These are phyloP conservation scores for Leccinum subtestaceum DNA, from an alignment of 768 basidiomycete species.

Conservation along the genomic window DNA sequence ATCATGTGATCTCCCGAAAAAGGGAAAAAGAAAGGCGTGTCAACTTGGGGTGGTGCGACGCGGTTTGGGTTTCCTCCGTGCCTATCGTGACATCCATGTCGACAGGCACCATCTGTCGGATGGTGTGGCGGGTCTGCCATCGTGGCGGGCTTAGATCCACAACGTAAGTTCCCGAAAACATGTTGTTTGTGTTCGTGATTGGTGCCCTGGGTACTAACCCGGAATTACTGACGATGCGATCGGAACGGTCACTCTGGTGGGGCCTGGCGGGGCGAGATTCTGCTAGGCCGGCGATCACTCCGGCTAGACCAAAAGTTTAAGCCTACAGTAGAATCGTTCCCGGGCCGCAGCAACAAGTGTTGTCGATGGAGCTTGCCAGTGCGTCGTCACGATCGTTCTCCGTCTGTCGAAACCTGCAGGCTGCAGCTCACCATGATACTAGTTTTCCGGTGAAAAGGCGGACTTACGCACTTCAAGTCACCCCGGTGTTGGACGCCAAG, in stretches of 20 bases:
- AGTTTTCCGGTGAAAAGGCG: background rate
- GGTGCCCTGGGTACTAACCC: background rate
- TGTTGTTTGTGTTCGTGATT: background rate
- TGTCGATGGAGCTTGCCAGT: background rate
- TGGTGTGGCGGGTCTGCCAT: background rate
- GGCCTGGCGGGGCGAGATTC: background rate
- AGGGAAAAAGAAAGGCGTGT: background rate
- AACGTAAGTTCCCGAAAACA: background rate
- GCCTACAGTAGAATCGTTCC: background rate
- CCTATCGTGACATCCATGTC: background rate
- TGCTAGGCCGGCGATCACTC: background rate
- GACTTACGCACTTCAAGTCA: background rate
- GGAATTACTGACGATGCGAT: background rate
- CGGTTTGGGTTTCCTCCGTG: background rate
- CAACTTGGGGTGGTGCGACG: background rate
- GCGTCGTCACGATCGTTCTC: background rate
- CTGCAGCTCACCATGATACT: background rate
- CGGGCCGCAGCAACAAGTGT: background rate
- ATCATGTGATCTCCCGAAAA: background rate
- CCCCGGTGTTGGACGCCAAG: background rate
- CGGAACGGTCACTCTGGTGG: background rate
- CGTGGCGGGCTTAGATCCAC: background rate
- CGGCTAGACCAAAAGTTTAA: background rate
- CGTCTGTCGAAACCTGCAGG: background rate
- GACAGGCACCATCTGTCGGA: background rate